Evolutionary conservation across 441 rosid species (phyloP).

Genomic region (Iberis amara): DNA sequence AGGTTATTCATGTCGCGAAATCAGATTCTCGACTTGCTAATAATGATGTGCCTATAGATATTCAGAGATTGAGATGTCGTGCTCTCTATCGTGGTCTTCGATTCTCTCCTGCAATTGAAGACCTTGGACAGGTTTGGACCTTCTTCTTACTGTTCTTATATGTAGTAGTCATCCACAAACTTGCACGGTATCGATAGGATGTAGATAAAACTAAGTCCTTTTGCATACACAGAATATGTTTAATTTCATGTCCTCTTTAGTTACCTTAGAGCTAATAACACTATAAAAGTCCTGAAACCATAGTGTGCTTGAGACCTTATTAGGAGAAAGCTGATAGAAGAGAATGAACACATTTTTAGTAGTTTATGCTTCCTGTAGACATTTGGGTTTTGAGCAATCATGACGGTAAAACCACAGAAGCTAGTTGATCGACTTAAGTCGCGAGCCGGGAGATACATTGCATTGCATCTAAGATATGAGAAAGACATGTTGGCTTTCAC

Average conservation of each 20-base stretch:
- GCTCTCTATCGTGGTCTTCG: slow-evolving; percentile 62
- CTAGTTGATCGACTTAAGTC: slow-evolving; percentile 82
- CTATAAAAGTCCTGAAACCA: neutral
- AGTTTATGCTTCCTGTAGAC: slow-evolving; percentile 69
- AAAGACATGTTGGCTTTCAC: slow-evolving; percentile 97
- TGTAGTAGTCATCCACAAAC: neutral
- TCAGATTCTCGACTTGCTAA: slow-evolving; percentile 97
- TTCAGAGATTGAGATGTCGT: slow-evolving; percentile 90
- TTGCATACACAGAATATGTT: slow-evolving; percentile 12
- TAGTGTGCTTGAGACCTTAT: neutral
- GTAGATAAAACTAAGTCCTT: neutral
- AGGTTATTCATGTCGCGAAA: slow-evolving; percentile 85
- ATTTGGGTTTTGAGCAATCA: slow-evolving; percentile 87
- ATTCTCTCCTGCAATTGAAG: slow-evolving; percentile 72
- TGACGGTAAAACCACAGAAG: slow-evolving; percentile 91
- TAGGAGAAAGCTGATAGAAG: neutral
- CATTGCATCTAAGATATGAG: slow-evolving; percentile 93
- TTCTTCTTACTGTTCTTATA: slow-evolving; percentile 15
- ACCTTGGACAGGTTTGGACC: slow-evolving; percentile 73
- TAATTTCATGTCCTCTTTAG: slow-evolving; percentile 1
- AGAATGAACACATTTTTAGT: neutral
- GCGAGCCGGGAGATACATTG: slow-evolving; percentile 64
- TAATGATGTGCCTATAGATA: slow-evolving; percentile 76
- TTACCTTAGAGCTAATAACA: neutral
- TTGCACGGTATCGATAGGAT: slow-evolving; percentile 7